Conservation (phyloP, 1,284 basidiomycete genomes). For the Xerocomus nothofagi region DNA sequence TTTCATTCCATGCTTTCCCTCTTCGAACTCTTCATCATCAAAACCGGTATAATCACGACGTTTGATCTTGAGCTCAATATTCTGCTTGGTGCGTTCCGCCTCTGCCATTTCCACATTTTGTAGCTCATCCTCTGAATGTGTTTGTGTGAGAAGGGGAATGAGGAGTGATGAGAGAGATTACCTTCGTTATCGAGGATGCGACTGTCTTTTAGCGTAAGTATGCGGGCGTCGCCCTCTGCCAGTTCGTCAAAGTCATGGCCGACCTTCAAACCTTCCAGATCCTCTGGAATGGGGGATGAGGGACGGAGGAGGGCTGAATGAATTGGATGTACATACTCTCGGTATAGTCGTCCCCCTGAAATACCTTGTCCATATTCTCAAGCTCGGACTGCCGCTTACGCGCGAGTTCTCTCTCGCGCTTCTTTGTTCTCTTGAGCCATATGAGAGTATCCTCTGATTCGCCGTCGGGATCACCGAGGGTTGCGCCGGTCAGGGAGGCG, state of each 20-base stretch:
- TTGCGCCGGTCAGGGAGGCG: conserved; percentile 85
- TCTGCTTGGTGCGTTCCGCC: conserved; percentile 75
- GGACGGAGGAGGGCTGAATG: background rate
- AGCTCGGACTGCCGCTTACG: conserved; percentile 75
- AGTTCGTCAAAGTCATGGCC: conserved; percentile 91
- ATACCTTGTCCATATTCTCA: conserved; percentile 77
- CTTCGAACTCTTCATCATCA: conserved; percentile 91
- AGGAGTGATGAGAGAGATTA: conserved; percentile 31
- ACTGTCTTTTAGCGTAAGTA: conserved; percentile 96
- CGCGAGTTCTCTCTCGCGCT: conserved; percentile 82
- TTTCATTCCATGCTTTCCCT: conserved; percentile 75
- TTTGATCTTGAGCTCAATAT: conserved; percentile 85
- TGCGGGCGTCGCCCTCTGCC: conserved; percentile 90
- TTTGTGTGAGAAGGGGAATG: conserved; percentile 6
- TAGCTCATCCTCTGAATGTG: conserved; percentile 84
- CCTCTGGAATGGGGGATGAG: conserved; percentile 48
- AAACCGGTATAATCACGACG: conserved; percentile 91
- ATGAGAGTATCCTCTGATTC: conserved; percentile 74
- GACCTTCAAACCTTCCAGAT: conserved; percentile 93
- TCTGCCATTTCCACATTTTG: conserved; percentile 94
- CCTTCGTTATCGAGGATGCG: conserved; percentile 93
- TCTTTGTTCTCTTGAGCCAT: conserved; percentile 90
- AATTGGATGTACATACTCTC: conserved; percentile 57
- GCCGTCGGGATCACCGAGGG: conserved; percentile 80
- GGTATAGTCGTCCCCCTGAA: conserved; percentile 72